phyloP scores from a whole-genome alignment of 148 eudicot genomes.

The Mesembryanthemum crystallinum region DNA sequence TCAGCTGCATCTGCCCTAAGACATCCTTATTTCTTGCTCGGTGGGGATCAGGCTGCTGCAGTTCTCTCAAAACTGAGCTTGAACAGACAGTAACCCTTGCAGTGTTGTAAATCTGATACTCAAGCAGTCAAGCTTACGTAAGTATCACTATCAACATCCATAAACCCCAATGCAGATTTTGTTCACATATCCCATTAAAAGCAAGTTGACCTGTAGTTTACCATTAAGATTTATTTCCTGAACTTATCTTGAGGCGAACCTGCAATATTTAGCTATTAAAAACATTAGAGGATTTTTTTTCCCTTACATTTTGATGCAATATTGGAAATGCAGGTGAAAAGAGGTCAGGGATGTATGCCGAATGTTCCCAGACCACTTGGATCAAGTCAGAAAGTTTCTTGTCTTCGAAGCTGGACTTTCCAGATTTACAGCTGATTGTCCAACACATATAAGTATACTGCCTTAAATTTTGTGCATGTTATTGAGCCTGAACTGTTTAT shows the following conservation, averaged over 20 bases:
- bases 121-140: constrained; percentile 2
- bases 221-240: background rate
- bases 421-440: too few relatives aligned
- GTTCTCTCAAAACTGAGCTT: constrained; percentile 85
- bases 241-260: too few relatives aligned
- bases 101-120: background rate
- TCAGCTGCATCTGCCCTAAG: constrained; percentile 95
- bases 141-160: constrained; percentile 2
- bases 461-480: background rate
- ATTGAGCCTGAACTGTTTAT: background rate
- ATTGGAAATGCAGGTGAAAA: background rate
- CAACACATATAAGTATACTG: background rate
- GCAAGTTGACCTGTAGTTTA: background rate
- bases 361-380: background rate
- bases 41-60: constrained; percentile 93
- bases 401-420: too few relatives aligned
- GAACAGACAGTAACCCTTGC: constrained; percentile 32
- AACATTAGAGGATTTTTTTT: background rate
- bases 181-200: background rate
- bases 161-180: background rate
- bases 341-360: background rate
- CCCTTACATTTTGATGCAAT: background rate
- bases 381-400: background rate
- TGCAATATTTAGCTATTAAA: background rate
- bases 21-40: constrained; percentile 94